phyloP scores from a whole-genome alignment of 2,329 filamentous ascomycete genomes.

The Phialophora expanda region DNA sequence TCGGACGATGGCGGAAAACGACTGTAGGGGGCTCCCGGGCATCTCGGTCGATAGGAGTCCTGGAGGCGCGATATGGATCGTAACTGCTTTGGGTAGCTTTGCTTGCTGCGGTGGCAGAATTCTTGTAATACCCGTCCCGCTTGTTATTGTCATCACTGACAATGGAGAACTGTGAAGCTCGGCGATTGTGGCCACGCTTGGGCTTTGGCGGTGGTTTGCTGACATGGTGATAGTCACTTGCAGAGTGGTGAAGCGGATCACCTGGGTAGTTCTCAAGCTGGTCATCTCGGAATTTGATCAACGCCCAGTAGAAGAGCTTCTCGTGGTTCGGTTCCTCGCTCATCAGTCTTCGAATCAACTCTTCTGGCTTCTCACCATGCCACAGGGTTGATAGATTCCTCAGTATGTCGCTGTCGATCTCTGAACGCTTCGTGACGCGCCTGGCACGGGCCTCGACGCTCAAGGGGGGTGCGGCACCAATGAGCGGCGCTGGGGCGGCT shows the following conservation, averaged over 20 bases:
- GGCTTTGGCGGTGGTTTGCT: conserved; percentile 46
- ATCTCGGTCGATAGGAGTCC: conserved; percentile 55
- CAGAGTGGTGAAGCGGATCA: conserved; percentile 77
- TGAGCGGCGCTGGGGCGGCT: conserved; percentile 58
- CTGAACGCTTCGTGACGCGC: conserved; percentile 64
- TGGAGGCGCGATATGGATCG: conserved; percentile 79
- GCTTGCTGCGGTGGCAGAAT: conserved; percentile 51
- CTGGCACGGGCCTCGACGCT: conserved; percentile 63
- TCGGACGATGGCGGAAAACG: conserved; percentile 65
- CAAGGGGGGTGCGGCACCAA: conserved; percentile 61
- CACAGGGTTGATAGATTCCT: conserved; percentile 87
- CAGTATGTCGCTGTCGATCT: conserved; percentile 80
- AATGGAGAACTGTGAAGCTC: conserved; percentile 62
- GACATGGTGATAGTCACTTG: conserved; percentile 88
- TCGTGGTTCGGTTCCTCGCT: conserved; percentile 79
- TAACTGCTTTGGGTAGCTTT: conserved; percentile 67
- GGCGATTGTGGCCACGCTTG: conserved; percentile 49
- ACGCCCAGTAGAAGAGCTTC: conserved; percentile 87
- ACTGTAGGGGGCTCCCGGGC: conserved; percentile 69
- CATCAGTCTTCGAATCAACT: conserved; percentile 71
- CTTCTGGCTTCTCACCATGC: conserved; percentile 80
- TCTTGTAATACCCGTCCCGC: conserved; percentile 57
- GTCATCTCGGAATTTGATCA: conserved; percentile 80
- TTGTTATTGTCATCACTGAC: conserved; percentile 59
- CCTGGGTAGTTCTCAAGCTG: conserved; percentile 84